Conservation (phyloP, 2,329 filamentous ascomycete genomes). For the Neonectria neomacrospora region DNA sequence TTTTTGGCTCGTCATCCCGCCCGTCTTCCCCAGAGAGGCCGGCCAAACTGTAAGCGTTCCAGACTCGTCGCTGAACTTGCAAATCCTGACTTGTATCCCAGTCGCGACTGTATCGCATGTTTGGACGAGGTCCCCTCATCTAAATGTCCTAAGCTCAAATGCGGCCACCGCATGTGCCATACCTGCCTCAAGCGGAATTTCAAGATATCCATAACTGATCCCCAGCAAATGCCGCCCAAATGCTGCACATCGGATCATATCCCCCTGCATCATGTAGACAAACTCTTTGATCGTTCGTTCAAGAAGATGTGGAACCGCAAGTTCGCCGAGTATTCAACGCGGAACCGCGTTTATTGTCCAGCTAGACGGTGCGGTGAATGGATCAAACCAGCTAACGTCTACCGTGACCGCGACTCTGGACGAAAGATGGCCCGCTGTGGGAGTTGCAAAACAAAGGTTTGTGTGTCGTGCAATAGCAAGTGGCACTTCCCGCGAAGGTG, state of each 20-base stretch:
- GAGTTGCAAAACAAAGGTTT: conserved; percentile 79
- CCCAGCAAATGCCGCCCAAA: conserved; percentile 83
- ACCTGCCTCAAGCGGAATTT: conserved; percentile 80
- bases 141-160: conserved; percentile 77
- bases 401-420: conserved; percentile 64
- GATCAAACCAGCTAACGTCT: conserved; percentile 79
- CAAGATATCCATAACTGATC: conserved; percentile 78
- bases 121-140: conserved; percentile 72
- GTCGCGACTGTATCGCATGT: conserved; percentile 79
- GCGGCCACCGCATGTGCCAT: conserved; percentile 85
- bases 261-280: conserved; percentile 78
- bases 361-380: conserved; percentile 77
- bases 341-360: conserved; percentile 83
- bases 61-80: background rate
- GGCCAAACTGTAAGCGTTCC: conserved; percentile 39
- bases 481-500: conserved; percentile 79
- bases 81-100: conserved; percentile 48
- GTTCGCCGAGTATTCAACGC: conserved; percentile 79
- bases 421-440: conserved; percentile 77
- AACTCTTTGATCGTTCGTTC: conserved; percentile 77
- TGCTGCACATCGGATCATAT: conserved; percentile 83
- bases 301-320: conserved; percentile 85
- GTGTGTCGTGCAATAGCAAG: conserved; percentile 76
- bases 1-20: conserved; percentile 43
- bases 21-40: conserved; percentile 44